These are phyloP conservation scores for Tylopilus rubrobrunneus DNA, from an alignment of 768 basidiomycete genomes.

Conservation along the genomic window DNA sequence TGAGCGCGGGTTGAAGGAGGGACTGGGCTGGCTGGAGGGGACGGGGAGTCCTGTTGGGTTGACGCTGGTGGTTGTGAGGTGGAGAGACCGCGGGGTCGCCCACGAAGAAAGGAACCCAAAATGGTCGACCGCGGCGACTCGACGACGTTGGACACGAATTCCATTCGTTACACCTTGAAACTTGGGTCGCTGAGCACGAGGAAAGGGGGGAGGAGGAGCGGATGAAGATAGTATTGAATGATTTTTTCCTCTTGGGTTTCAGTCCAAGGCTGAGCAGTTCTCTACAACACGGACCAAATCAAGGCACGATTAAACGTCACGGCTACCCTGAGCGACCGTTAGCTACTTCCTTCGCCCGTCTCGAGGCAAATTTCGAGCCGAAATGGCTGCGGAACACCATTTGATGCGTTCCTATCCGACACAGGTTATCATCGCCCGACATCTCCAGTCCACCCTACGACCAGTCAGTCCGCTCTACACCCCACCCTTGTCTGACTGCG, in stretches of 20 bases:
- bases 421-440: background rate
- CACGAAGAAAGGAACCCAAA: constrained; percentile 68
- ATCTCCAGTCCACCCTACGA: no score
- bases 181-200: no score
- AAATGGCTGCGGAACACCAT: no score
- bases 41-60: constrained; percentile 35
- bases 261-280: background rate
- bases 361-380: no score
- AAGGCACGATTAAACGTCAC: constrained; percentile 2
- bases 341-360: no score
- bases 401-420: background rate
- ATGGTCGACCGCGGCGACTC: constrained; percentile 50
- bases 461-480: no score
- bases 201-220: background rate
- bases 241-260: background rate
- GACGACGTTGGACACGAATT: constrained; percentile 16
- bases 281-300: background rate
- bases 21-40: constrained; percentile 41
- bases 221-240: background rate
- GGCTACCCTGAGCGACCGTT: background rate
- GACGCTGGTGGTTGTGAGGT: constrained; percentile 42
- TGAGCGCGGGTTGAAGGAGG: constrained; percentile 31
- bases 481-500: no score
- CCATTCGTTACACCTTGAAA: constrained; percentile 7
- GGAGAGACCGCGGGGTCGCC: constrained; percentile 63